phyloP scores from a whole-genome alignment of 257 asterid genomes.

The Nicotiana attenuata region DNA sequence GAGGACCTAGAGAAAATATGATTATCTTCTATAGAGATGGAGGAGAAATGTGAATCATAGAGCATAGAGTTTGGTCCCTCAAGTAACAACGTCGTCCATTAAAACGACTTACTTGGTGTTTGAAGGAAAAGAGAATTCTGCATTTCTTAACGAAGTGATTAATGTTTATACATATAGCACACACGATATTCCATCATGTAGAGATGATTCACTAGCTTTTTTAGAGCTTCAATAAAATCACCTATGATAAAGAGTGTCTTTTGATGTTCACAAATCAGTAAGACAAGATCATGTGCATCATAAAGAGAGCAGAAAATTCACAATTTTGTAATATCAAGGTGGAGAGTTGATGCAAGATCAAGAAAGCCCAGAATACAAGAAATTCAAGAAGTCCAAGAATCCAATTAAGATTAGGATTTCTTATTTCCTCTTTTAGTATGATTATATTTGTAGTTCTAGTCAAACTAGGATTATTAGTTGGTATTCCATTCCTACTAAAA shows the following conservation, averaged over 20 bases:
- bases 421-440: too few species aligned
- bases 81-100: not conserved
- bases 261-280: not conserved
- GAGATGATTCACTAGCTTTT: not conserved
- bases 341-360: not conserved
- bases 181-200: not conserved
- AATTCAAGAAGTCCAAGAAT: too few species aligned
- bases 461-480: too few species aligned
- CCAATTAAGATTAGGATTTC: too few species aligned
- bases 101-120: not conserved
- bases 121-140: not conserved
- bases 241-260: not conserved
- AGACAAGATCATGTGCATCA: constrained; percentile 1
- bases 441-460: too few species aligned
- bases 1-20: constrained; percentile 1
- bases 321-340: not conserved
- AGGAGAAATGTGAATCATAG: not conserved
- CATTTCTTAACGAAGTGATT: not conserved
- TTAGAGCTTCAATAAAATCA: not conserved
- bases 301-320: not conserved
- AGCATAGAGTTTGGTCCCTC: not conserved
- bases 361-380: too few species aligned
- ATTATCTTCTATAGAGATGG: not conserved
- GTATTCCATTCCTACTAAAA: too few species aligned
- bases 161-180: not conserved